Conservation (phyloP, 352 stramenopile genomes). For the Phytophthora megakarya region DNA sequence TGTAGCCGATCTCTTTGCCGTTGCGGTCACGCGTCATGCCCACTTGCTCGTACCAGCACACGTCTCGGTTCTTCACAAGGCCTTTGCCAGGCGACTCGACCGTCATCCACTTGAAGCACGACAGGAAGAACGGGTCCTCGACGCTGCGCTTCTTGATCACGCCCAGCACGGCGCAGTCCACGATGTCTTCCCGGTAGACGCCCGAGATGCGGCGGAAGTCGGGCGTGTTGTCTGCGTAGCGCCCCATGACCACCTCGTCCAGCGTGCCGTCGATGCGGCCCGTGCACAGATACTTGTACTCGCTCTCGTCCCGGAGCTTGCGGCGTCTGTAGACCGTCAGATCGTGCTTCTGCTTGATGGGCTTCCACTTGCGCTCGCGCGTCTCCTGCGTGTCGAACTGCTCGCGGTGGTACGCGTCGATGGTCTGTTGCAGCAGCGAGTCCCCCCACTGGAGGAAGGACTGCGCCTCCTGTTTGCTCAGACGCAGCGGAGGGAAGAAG, state of each 20-base stretch:
- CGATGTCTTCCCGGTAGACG: slow-evolving; percentile 76
- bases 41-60: slow-evolving; percentile 82
- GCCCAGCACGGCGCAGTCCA: slow-evolving; percentile 76
- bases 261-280: slow-evolving; percentile 70
- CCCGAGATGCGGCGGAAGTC: slow-evolving; percentile 73
- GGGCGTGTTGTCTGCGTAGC: slow-evolving; percentile 74
- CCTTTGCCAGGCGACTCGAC: slow-evolving; percentile 71
- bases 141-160: slow-evolving; percentile 57
- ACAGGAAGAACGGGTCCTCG: slow-evolving; percentile 68
- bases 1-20: slow-evolving; percentile 84
- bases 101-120: slow-evolving; percentile 86
- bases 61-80: slow-evolving; percentile 78
- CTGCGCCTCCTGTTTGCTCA: slow-evolving; percentile 49
- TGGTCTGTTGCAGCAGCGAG: slow-evolving; percentile 65
- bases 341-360: slow-evolving; percentile 63
- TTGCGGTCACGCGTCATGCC: slow-evolving; percentile 68
- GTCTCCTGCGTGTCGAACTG: slow-evolving; percentile 68
- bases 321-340: slow-evolving; percentile 68
- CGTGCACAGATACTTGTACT: slow-evolving; percentile 69
- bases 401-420: slow-evolving; percentile 70
- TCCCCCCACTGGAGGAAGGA: slow-evolving; percentile 72
- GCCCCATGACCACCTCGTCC: slow-evolving; percentile 76
- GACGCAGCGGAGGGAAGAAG: slow-evolving; percentile 61
- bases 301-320: slow-evolving; percentile 46
- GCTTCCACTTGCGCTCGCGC: slow-evolving; percentile 71